Evolutionary conservation across 2,329 filamentous ascomycete species (phyloP).

Genomic region (Epichloe sp.): DNA sequence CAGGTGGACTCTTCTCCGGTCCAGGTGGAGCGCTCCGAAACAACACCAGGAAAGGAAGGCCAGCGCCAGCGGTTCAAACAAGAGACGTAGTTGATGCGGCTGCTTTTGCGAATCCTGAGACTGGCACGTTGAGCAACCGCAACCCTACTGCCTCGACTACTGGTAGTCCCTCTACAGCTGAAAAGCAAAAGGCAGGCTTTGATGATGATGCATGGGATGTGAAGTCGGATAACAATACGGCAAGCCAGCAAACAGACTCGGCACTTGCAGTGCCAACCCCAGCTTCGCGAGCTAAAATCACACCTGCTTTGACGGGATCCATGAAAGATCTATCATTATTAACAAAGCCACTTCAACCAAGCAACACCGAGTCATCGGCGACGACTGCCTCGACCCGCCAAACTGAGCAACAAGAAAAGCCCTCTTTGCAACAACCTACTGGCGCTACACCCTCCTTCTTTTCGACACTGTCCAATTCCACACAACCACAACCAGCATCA

Average conservation of each 20-base stretch:
- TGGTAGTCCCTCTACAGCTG: conserved; percentile 15
- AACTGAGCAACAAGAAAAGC: conserved; percentile 16
- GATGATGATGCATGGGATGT: conserved; percentile 97
- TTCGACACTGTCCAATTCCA: conserved; percentile 27
- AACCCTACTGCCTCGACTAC: conserved; percentile 12
- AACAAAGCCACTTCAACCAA: conserved; percentile 38
- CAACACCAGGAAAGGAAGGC: conserved; percentile 85
- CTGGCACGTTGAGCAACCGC: conserved; percentile 10
- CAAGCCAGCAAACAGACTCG: conserved; percentile 42
- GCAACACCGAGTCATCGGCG: conserved; percentile 24
- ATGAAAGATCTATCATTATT: conserved; percentile 45
- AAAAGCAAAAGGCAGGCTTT: conserved; percentile 46
- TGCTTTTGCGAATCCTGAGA: conserved; percentile 55
- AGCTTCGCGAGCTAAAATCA: conserved; percentile 11
- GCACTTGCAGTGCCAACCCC: conserved; percentile 9
- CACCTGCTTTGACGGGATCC: conserved; percentile 34
- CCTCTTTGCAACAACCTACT: conserved; percentile 30
- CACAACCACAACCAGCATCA: conserved; percentile 16
- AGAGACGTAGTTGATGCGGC: conserved; percentile 81
- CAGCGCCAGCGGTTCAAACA: conserved; percentile 72
- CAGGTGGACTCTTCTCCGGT: conserved; percentile 72
- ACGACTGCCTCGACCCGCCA: conserved; percentile 5
- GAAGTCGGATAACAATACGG: conserved; percentile 38
- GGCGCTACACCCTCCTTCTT: conserved; percentile 50
- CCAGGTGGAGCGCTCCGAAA: conserved; percentile 84